Conservation (phyloP, 2,329 filamentous ascomycete genomes). For the Aspergillus floridensis region DNA sequence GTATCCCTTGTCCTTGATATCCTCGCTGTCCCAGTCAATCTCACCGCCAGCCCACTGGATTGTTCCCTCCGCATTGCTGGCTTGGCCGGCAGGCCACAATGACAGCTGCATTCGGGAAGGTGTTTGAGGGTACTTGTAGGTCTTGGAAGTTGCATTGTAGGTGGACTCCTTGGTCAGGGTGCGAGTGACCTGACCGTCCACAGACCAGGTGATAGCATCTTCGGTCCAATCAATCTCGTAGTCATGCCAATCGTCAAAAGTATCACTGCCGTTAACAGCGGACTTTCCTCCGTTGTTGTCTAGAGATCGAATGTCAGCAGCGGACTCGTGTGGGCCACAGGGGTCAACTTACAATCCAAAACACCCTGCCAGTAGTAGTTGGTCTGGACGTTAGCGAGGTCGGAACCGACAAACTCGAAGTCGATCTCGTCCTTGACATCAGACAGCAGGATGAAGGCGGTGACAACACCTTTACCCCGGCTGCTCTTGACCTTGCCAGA, state of each 20-base stretch:
- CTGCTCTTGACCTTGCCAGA: conserved; percentile 81
- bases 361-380: conserved; percentile 98
- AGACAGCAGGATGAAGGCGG: conserved; percentile 90
- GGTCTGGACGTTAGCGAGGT: conserved; percentile 76
- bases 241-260: conserved; percentile 75
- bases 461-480: conserved; percentile 85
- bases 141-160: conserved; percentile 78
- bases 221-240: conserved; percentile 94
- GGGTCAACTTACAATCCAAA: conserved; percentile 71
- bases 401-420: conserved; percentile 86
- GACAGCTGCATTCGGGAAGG: conserved; percentile 89
- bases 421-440: conserved; percentile 99
- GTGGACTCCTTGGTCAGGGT: conserved; percentile 69
- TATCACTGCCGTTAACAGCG: conserved; percentile 56
- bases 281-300: conserved; percentile 75
- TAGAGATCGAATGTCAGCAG: conserved; percentile 33
- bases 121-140: conserved; percentile 87
- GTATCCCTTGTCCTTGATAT: conserved; percentile 81
- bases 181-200: conserved; percentile 77
- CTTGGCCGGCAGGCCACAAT: conserved; percentile 87
- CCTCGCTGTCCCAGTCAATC: conserved; percentile 79
- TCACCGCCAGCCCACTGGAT: conserved; percentile 86
- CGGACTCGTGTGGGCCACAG: neutral
- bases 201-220: conserved; percentile 78
- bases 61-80: conserved; percentile 77